Evolutionary conservation across 2,329 filamentous ascomycete genomes (phyloP).

Genomic region (Aureobasidium pullulans): DNA sequence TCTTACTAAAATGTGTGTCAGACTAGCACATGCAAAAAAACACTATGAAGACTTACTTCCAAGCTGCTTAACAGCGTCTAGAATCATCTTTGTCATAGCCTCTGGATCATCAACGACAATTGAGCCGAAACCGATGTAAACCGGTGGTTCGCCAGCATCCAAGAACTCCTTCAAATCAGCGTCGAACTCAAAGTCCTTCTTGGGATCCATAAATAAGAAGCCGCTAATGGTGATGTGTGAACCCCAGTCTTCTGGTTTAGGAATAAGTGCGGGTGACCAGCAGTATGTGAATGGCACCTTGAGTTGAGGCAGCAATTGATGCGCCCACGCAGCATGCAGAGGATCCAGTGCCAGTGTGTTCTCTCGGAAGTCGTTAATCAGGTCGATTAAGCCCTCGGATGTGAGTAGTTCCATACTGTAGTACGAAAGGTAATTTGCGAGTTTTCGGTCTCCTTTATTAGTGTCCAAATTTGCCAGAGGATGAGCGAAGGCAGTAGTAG

Average conservation of each 20-base stretch:
- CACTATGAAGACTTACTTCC: slow-evolving; percentile 36
- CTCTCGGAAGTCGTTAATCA: slow-evolving; percentile 78
- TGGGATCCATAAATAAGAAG: slow-evolving; percentile 66
- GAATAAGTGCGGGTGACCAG: slow-evolving; percentile 77
- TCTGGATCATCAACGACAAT: slow-evolving; percentile 74
- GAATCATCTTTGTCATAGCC: slow-evolving; percentile 62
- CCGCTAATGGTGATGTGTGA: slow-evolving; percentile 65
- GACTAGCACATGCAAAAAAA: background rate
- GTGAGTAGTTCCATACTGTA: slow-evolving; percentile 83
- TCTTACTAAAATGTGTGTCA: background rate
- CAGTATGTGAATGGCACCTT: slow-evolving; percentile 84
- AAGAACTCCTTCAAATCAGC: slow-evolving; percentile 28
- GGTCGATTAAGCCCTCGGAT: slow-evolving; percentile 84
- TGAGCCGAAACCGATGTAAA: slow-evolving; percentile 78
- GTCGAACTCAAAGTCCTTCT: slow-evolving; percentile 44
- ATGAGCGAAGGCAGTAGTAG: slow-evolving; percentile 78
- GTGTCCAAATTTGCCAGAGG: slow-evolving; percentile 76
- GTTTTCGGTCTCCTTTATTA: slow-evolving; percentile 65
- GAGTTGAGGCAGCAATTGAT: slow-evolving; percentile 67
- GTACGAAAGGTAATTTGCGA: slow-evolving; percentile 79
- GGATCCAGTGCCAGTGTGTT: slow-evolving; percentile 59
- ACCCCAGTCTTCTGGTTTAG: slow-evolving; percentile 71
- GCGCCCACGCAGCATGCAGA: slow-evolving; percentile 73
- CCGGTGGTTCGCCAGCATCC: slow-evolving; percentile 60
- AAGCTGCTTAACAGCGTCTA: slow-evolving; percentile 55